Conservation (phyloP, 2,329 filamentous ascomycete species). For the Phyllosticta paracitricarpa region DNA sequence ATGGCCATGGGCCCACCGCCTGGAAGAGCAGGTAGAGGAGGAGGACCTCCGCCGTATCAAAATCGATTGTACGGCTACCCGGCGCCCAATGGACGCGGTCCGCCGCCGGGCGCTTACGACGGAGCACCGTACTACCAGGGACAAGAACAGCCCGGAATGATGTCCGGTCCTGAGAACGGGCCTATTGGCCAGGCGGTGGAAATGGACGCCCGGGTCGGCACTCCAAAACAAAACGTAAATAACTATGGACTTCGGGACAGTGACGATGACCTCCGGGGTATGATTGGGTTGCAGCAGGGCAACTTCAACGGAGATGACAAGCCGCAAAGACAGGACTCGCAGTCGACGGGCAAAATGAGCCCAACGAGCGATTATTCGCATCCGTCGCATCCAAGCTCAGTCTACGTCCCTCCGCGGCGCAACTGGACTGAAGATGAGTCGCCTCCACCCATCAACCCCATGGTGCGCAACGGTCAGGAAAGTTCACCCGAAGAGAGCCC, state of each 20-base stretch:
- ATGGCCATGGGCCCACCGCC: conserved; percentile 23
- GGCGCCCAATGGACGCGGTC: conserved; percentile 32
- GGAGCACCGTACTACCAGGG: conserved; percentile 19
- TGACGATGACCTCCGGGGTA: conserved; percentile 62
- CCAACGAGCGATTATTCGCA: conserved; percentile 33
- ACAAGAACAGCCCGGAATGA: conserved; percentile 26
- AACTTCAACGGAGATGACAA: conserved; percentile 19
- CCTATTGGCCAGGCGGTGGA: conserved; percentile 60
- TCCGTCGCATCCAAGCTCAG: conserved; percentile 33
- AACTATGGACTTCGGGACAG: conserved; percentile 45
- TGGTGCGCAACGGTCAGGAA: not conserved
- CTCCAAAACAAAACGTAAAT: conserved; percentile 14
- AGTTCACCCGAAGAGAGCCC: conserved; percentile 11
- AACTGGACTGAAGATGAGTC: conserved; percentile 25
- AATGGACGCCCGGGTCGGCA: conserved; percentile 55
- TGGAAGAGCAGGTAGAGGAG: not conserved
- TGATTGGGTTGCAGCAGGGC: conserved; percentile 59
- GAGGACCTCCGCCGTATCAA: conserved; percentile 26
- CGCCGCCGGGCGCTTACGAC: conserved; percentile 27
- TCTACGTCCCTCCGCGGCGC: conserved; percentile 39
- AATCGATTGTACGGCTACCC: conserved; percentile 28
- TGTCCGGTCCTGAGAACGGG: conserved; percentile 8
- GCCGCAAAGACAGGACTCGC: conserved; percentile 16
- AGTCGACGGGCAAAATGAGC: conserved; percentile 54
- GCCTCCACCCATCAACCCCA: conserved; percentile 9